phyloP scores from a whole-genome alignment of 2,329 filamentous ascomycete species.

The Microcyclosporella mali region DNA sequence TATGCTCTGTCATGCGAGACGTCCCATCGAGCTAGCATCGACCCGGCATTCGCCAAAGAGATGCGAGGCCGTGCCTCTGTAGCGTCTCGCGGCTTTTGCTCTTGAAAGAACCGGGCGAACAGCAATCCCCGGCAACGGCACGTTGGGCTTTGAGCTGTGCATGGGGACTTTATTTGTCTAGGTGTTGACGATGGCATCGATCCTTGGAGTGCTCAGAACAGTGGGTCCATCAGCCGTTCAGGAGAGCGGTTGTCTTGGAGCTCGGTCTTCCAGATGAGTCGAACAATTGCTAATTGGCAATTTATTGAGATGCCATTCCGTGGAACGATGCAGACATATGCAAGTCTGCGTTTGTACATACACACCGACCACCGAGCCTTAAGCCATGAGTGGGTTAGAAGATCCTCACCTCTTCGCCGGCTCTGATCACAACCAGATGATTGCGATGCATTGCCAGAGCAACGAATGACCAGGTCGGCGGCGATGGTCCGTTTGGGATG shows the following conservation, averaged over 20 bases:
- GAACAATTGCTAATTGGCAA: no score
- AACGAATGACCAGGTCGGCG: background rate
- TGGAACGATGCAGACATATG: background rate
- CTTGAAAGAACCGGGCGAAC: constrained; percentile 1
- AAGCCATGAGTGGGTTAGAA: background rate
- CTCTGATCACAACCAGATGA: background rate
- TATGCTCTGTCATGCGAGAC: constrained; percentile 4
- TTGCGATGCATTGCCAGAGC: background rate
- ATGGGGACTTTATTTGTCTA: constrained; percentile 2
- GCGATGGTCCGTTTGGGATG: background rate
- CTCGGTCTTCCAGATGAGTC: background rate
- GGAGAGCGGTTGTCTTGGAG: background rate
- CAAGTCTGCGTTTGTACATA: background rate
- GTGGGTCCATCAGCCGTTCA: background rate
- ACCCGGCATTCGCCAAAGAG: constrained; percentile 5
- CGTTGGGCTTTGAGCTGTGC: constrained; percentile 6
- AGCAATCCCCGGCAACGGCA: constrained; percentile 2
- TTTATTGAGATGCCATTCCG: background rate
- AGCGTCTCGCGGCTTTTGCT: constrained; percentile 6
- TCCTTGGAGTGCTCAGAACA: background rate
- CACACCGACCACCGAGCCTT: background rate
- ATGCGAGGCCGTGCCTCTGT: constrained; percentile 5
- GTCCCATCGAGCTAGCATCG: constrained; percentile 7
- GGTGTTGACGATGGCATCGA: background rate
- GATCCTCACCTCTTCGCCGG: background rate